Evolutionary conservation across 768 basidiomycete species (phyloP).

Genomic region (Serendipita sp.): DNA sequence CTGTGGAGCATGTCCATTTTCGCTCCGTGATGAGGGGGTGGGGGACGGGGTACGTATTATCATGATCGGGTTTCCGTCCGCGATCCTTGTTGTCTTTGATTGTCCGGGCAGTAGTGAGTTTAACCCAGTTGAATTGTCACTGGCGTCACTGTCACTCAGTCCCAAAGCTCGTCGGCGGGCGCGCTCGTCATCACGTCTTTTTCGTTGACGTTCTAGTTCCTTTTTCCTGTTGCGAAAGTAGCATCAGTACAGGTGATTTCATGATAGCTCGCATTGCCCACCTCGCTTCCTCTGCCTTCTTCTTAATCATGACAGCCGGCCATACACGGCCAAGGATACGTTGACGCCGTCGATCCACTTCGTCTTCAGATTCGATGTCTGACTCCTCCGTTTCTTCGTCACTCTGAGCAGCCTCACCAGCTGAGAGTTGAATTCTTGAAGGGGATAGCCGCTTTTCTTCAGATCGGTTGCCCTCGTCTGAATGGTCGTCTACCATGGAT

Average conservation of each 20-base stretch:
- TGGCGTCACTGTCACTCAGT: not conserved
- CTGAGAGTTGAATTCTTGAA: not conserved
- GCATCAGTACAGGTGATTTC: not conserved
- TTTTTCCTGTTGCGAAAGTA: not conserved
- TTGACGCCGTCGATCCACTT: not conserved
- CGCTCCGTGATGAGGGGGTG: too few relatives aligned
- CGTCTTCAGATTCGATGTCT: not conserved
- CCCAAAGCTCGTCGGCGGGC: not conserved
- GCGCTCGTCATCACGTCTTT: not conserved
- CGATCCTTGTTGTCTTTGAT: not conserved
- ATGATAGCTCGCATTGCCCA: not conserved
- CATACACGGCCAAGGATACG: not conserved
- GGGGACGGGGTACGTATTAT: too few relatives aligned
- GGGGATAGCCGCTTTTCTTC: not conserved
- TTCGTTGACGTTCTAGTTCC: not conserved
- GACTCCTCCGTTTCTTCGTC: not conserved
- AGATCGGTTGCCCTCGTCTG: not conserved
- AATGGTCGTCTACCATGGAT: not conserved
- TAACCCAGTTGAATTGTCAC: not conserved
- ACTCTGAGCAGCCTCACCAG: not conserved
- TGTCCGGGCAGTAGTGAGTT: not conserved
- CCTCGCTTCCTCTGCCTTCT: not conserved
- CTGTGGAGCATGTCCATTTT: too few relatives aligned
- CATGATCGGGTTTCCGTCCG: too few relatives aligned
- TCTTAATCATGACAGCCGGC: slow-evolving; percentile 1